phyloP scores from a whole-genome alignment of 2,329 filamentous ascomycete species.

The Hymenotorrendiella dingleyae region DNA sequence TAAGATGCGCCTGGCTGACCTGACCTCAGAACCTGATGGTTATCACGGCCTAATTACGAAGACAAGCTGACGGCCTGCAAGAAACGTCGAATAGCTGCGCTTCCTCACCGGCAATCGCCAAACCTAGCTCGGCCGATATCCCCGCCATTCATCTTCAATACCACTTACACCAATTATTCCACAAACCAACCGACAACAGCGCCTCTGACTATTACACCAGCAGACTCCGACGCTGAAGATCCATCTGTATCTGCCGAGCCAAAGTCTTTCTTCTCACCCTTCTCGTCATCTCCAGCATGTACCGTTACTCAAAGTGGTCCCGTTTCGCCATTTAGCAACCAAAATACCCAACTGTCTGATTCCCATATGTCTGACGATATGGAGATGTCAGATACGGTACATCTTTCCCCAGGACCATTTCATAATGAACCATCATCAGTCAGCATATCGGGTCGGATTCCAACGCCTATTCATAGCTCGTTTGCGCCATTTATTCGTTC shows the following conservation, averaged over 20 bases:
- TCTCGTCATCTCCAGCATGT: conserved; percentile 16
- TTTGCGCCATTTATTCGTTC: conserved; percentile 25
- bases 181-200: conserved; percentile 18
- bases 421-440: conserved; percentile 26
- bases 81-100: conserved; percentile 29
- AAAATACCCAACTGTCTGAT: conserved; percentile 24
- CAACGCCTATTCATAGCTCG: conserved; percentile 31
- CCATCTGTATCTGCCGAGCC: conserved; percentile 19
- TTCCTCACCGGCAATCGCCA: conserved; percentile 26
- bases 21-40: background rate
- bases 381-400: conserved; percentile 29
- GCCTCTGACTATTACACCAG: conserved; percentile 29
- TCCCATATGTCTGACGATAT: conserved; percentile 24
- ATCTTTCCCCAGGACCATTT: conserved; percentile 26
- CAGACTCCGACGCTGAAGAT: conserved; percentile 28
- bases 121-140: conserved; percentile 16
- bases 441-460: conserved; percentile 26
- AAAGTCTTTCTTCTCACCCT: conserved; percentile 24
- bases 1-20: too few relatives aligned
- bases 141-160: conserved; percentile 15
- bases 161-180: conserved; percentile 20
- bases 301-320: conserved; percentile 16
- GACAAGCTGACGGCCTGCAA: conserved; percentile 11
- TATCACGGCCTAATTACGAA: background rate
- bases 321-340: conserved; percentile 17